phyloP scores from a whole-genome alignment of 495 filamentous ascomycete species.

The Penicillium pulvis region DNA sequence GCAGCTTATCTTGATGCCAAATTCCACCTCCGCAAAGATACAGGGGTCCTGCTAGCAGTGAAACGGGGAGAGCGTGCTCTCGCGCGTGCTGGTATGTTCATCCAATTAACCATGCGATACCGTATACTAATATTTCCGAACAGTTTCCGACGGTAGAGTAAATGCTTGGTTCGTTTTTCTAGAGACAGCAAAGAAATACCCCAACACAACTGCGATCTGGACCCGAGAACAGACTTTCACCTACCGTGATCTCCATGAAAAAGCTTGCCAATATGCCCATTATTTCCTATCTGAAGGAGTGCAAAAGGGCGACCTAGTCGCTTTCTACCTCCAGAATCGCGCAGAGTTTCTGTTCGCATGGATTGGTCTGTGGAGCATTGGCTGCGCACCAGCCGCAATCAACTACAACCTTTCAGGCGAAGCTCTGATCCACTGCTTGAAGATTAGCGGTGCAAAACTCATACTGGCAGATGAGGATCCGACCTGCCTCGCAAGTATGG shows the following conservation, averaged over 20 bases:
- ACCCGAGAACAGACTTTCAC: constrained; percentile 64
- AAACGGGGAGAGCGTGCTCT: constrained; percentile 40
- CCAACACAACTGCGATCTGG: constrained; percentile 63
- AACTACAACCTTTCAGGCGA: constrained; percentile 71
- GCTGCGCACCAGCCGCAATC: constrained; percentile 68
- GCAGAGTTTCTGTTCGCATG: constrained; percentile 68
- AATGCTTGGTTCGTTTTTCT: constrained; percentile 71
- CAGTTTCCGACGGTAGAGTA: constrained; percentile 50
- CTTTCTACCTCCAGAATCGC: constrained; percentile 69
- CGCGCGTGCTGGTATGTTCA: constrained; percentile 33
- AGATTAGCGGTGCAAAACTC: constrained; percentile 58
- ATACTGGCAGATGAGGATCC: constrained; percentile 67
- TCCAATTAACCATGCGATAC: background rate
- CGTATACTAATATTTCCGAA: constrained; percentile 1
- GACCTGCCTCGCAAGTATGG: constrained; percentile 55
- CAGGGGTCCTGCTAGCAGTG: constrained; percentile 35
- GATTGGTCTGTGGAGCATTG: constrained; percentile 64
- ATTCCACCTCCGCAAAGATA: constrained; percentile 64
- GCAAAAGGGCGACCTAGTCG: constrained; percentile 64
- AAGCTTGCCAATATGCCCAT: constrained; percentile 62
- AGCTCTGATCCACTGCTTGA: constrained; percentile 69
- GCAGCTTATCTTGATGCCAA: constrained; percentile 72
- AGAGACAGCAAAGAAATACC: constrained; percentile 48
- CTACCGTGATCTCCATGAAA: constrained; percentile 57
- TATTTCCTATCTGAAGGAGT: constrained; percentile 65